Base-by-base conservation (phyloP, 306 rosid species). In the Alnus glutinosa region DNA sequence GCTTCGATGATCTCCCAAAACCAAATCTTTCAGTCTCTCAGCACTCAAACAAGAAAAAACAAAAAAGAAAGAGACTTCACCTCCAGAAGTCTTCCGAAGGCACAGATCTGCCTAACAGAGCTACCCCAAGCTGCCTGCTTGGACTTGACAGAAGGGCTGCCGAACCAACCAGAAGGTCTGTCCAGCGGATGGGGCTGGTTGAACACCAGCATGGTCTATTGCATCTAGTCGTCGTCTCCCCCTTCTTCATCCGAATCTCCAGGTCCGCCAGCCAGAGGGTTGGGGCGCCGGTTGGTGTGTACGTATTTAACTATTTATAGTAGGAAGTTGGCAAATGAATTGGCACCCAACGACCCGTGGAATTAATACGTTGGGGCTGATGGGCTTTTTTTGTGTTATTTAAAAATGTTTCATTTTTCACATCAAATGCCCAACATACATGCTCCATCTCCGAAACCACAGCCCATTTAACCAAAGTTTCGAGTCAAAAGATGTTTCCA, bases 51-150 rank as follows among this genome's bases (percentile, higher is more conserved):
- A 2, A 47, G 3, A 44, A 54, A 23, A 30, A 73, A 49, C 13
- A 9, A 19, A 0, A 49, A 32, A 75, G 82, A 72, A 42, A 36
- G 16, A 78, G 74, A 18, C 34, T 54, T 7, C 2, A 95, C 99
- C 99, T 79, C 99, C 99, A 95, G 74, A 95, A 95, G 50, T 90
- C 94, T 83, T 95, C 99, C 37, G 74, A 93, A 90, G 32, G 99
- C 91, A 63, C 89, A 91, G 89, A 96, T 84, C 76, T 89, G 82
- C 18, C 96, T 92, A 3, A 91, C 77, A 2, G 91, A 83, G 74
- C 81, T 88, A 32, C 99, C 99, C 99, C 99, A 96, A 48, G 78
- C 70, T 12, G 73, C 81, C 70, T 88, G 92, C 86, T 88, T 93
- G 79, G 88, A 5, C 81, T 86, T 96, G 8, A 88, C 88, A 1